Base-by-base conservation (phyloP, 345 rosid species). In the Litchi chinensis region DNA sequence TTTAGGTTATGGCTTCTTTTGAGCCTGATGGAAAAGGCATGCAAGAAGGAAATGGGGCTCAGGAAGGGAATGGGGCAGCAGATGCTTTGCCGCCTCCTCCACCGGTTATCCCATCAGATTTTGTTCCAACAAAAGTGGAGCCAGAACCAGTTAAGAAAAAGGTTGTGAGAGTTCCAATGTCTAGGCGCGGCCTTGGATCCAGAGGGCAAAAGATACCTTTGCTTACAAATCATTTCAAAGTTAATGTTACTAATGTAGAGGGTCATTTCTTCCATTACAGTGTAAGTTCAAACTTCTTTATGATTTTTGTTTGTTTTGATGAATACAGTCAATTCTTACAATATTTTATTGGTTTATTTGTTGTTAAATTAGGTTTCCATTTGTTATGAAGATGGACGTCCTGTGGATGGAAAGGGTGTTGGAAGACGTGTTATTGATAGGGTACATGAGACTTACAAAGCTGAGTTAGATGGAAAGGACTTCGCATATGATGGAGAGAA, bases 401-500 rank as follows among this genome's bases (percentile, higher is more conserved):
- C 97, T 15, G 95, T 90, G 1, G 97, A 90, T 24, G 95, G 86
- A 1, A 91, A 91, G 80, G 94, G 98, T 15, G 73, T 88, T 8
- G 97, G 97, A 37, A 86, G 98, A 72, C 89, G 83, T 75, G 90
- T 91, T 37, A 83, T 94, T 65, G 91, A 92, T 18, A 85, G 81
- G 77, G 95, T 94, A 46, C 94, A 93, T 18, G 91, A 90, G 62
- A 93, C 97, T 0, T 91, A 96, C 59, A 76, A 24, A 37, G 71
- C 69, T 46, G 94, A 92, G 50, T 77, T 95, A 57, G 91, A 73
- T 7, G 88, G 85, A 40, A 96, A 92, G 74, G 77, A 88, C 48
- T 92, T 96, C 82, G 99, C 99, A 6, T 96, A 96, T 81, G 98
- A 96, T 78, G 99, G 99, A 0, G 98, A 92, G 79, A 92, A 92